Conservation (phyloP, 2,329 filamentous ascomycete species). For the Colletotrichum phormii region DNA sequence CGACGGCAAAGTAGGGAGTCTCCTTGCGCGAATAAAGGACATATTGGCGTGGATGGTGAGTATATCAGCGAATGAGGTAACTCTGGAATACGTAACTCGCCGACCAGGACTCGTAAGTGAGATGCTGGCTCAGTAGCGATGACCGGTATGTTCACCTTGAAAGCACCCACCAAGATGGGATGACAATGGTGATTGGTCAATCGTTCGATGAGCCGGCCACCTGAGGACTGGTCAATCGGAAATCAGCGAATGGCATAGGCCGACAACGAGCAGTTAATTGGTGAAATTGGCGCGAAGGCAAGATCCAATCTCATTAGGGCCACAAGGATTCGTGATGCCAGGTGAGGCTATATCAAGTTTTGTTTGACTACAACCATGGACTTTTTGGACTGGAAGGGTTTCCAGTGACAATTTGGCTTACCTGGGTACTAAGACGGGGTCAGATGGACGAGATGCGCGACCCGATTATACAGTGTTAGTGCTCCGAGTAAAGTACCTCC, state of each 20-base stretch:
- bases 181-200: background rate
- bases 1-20: background rate
- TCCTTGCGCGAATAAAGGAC: background rate
- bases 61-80: background rate
- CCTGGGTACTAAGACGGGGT: background rate
- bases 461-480: background rate
- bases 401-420: background rate
- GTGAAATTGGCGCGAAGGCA: background rate
- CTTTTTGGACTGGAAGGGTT: background rate
- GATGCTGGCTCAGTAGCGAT: background rate
- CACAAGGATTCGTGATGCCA: background rate
- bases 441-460: background rate
- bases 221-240: background rate
- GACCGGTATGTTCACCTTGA: background rate
- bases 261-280: background rate
- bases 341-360: background rate
- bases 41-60: background rate
- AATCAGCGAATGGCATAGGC: background rate
- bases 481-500: too few species aligned
- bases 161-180: background rate
- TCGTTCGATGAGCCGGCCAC: background rate
- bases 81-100: background rate
- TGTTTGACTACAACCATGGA: background rate
- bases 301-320: background rate
- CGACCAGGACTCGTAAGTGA: background rate